A percentile compares a stretch with the other conserved stretches of the same genome.
Conservation (phyloP, 441 rosid species). For the Daphne laureola region DNA sequence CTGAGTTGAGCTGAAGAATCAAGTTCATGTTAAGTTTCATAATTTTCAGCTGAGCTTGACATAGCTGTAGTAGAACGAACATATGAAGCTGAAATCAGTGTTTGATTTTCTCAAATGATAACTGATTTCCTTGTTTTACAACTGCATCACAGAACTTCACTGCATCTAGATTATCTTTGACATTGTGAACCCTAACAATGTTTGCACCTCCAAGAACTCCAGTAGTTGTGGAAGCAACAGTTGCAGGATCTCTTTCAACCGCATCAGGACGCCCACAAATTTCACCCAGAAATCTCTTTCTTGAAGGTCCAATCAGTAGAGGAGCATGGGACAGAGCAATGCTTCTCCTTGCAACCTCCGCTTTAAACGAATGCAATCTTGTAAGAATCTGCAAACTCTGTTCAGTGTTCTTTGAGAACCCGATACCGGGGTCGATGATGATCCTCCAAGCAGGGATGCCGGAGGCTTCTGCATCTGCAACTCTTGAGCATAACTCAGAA, state of each 20-base stretch:
- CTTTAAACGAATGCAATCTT: conserved; percentile 48
- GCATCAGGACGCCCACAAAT: conserved; percentile 54
- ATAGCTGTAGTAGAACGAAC: background rate
- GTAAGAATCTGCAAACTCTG: conserved; percentile 69
- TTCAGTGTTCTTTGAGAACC: conserved; percentile 70
- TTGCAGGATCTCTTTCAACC: conserved; percentile 79
- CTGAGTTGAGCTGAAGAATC: too few species aligned
- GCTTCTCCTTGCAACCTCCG: conserved; percentile 62
- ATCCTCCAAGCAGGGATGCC: conserved; percentile 93
- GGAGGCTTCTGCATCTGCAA: conserved; percentile 56
- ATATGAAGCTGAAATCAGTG: background rate
- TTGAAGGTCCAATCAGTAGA: conserved; percentile 72
- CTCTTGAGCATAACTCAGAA: conserved; percentile 45
- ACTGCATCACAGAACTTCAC: conserved; percentile 76
- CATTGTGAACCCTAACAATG: conserved; percentile 85
- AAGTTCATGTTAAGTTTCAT: too few species aligned
- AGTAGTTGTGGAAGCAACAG: conserved; percentile 59
- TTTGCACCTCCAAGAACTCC: conserved; percentile 75
- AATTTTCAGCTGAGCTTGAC: too few species aligned
- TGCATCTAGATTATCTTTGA: conserved; percentile 69
- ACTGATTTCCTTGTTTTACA: conserved; percentile 27
- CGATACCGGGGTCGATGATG: conserved; percentile 80
- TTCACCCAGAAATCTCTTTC: conserved; percentile 84
- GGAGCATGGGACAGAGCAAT: conserved; percentile 66
- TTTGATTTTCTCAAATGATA: conserved; percentile 4